These are phyloP conservation scores for Trypanosoma brucei DNA, from an alignment of 208 protist species.

Conservation along the genomic window DNA sequence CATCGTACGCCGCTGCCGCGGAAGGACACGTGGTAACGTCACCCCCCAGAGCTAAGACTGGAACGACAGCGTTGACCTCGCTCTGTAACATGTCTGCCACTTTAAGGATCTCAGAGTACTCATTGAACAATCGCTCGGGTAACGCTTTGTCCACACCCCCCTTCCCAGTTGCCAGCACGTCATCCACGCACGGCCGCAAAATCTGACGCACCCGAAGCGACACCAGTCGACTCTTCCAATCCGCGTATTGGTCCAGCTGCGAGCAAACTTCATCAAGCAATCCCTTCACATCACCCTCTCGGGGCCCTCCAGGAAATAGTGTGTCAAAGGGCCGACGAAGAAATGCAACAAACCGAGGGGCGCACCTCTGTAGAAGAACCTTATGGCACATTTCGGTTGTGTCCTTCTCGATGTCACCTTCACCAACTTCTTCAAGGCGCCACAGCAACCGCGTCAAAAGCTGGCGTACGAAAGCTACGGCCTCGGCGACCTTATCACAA, in stretches of 20 bases:
- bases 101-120: slow-evolving; percentile 16
- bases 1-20: slow-evolving; percentile 13
- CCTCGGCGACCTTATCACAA: slow-evolving; percentile 12
- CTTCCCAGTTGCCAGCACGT: slow-evolving; percentile 5
- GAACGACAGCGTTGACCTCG: slow-evolving; percentile 13
- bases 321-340: slow-evolving; percentile 1
- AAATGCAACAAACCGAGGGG: slow-evolving; percentile 4
- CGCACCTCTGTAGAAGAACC: slow-evolving; percentile 1
- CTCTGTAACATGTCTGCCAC: slow-evolving; percentile 13
- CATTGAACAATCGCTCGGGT: slow-evolving; percentile 10
- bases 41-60: slow-evolving; percentile 8
- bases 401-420: slow-evolving; percentile 2
- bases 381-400: slow-evolving; percentile 2
- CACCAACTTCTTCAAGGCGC: not conserved
- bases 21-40: slow-evolving; percentile 13
- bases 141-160: slow-evolving; percentile 12
- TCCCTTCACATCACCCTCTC: slow-evolving; percentile 6
- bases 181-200: slow-evolving; percentile 25
- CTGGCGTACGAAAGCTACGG: slow-evolving; percentile 5
- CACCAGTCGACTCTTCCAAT: slow-evolving; percentile 19
- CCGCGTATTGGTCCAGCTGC: slow-evolving; percentile 11
- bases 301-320: slow-evolving; percentile 6
- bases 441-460: not conserved
- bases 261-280: slow-evolving; percentile 9
- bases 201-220: slow-evolving; percentile 12